A percentile compares a stretch with the other conserved stretches of the same genome.
Conservation (phyloP, 2,329 filamentous ascomycete genomes). For the Botrytis medusae region DNA sequence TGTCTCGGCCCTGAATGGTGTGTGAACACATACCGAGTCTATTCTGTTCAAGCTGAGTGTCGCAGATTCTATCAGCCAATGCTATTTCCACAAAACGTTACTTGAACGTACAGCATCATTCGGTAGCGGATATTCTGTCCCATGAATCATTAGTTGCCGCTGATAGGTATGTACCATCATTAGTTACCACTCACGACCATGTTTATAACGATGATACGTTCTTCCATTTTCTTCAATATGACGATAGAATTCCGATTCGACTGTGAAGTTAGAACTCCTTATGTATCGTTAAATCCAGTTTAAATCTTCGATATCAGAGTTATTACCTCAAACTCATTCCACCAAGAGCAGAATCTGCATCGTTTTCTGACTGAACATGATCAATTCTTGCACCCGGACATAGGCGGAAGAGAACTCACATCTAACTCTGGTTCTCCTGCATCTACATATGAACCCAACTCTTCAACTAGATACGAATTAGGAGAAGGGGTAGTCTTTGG, state of each 20-base stretch:
- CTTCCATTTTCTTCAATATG: slow-evolving; percentile 21
- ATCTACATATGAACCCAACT: slow-evolving; percentile 13
- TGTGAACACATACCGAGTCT: slow-evolving; percentile 1
- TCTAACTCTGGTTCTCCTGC: not conserved
- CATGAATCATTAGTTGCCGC: not conserved
- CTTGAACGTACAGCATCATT: slow-evolving; percentile 9
- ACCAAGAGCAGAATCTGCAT: slow-evolving; percentile 9
- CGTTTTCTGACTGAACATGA: not conserved
- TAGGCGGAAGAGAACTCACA: not conserved
- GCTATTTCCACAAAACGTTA: not conserved
- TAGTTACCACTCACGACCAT: slow-evolving; percentile 7
- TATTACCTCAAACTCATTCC: slow-evolving; percentile 13
- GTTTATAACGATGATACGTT: slow-evolving; percentile 20
- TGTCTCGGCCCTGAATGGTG: not conserved
- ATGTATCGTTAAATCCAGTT: not conserved
- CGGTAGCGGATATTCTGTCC: slow-evolving; percentile 18
- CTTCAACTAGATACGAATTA: not conserved
- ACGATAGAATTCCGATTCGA: slow-evolving; percentile 13
- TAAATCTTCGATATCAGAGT: too few species aligned
- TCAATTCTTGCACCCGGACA: not conserved
- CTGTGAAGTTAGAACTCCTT: slow-evolving; percentile 9
- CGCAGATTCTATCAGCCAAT: not conserved
- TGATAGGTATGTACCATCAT: not conserved
- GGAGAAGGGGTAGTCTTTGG: not conserved
- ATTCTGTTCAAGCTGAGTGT: slow-evolving; percentile 9